These are phyloP conservation scores for Dactylonectria estremocensis DNA, from an alignment of 2,329 filamentous ascomycete genomes.

Conservation along the genomic window DNA sequence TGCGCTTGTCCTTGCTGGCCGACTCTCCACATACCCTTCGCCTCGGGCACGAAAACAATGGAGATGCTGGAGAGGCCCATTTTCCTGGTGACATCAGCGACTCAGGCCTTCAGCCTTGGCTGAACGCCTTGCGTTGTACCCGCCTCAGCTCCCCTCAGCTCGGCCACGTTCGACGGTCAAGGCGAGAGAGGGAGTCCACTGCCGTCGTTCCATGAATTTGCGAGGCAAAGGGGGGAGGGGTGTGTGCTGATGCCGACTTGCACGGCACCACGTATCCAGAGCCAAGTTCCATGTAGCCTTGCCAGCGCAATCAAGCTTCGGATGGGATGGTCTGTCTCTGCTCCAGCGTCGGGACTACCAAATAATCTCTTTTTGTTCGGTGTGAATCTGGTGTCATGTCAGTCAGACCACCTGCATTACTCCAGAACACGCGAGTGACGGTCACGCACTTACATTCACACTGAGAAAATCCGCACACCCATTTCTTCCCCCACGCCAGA, in stretches of 20 bases:
- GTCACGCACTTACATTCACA: constrained; percentile 19
- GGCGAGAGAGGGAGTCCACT: constrained; percentile 1
- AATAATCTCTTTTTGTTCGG: constrained; percentile 33
- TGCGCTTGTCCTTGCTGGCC: constrained; percentile 39
- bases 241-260: constrained; percentile 37
- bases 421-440: constrained; percentile 36
- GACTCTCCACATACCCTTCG: constrained; percentile 35
- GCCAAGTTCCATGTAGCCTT: constrained; percentile 43
- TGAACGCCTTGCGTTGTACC: not conserved
- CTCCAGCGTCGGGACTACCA: constrained; percentile 42
- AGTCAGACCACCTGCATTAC: constrained; percentile 41
- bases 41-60: constrained; percentile 31
- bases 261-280: constrained; percentile 35
- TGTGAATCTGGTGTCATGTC: constrained; percentile 39
- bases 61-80: constrained; percentile 12
- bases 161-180: constrained; percentile 13
- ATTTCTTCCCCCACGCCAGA: constrained; percentile 36
- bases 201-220: constrained; percentile 14
- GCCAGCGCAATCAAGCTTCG: constrained; percentile 42
- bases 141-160: constrained; percentile 1
- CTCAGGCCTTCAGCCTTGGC: not conserved
- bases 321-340: constrained; percentile 36
- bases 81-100: not conserved
- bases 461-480: constrained; percentile 16
- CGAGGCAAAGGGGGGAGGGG: constrained; percentile 37